Percentiles rank a stretch among this genome's conserved stretches.
These are phyloP conservation scores for Nevesoporus exiguus DNA, from an alignment of 768 basidiomycete genomes.

Conservation along the genomic window DNA sequence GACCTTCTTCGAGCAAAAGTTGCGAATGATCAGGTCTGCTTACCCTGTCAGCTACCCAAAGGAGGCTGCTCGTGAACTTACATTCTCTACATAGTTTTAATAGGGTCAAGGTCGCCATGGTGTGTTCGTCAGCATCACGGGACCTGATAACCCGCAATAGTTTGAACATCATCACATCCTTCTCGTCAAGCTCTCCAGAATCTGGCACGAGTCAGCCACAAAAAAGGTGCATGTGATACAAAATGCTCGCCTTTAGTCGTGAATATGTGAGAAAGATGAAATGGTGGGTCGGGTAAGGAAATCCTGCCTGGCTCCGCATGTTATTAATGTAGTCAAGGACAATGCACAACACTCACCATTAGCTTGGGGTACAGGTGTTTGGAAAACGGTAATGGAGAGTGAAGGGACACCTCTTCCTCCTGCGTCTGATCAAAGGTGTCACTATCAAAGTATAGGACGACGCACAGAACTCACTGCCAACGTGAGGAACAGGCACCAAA, in stretches of 20 bases:
- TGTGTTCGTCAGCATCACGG: background rate
- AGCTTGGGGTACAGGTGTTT: no score
- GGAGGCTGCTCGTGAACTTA: background rate
- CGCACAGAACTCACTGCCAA: background rate
- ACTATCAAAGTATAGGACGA: no score
- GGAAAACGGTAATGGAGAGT: no score
- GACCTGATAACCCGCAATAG: background rate
- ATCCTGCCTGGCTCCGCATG: no score
- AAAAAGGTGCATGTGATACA: background rate
- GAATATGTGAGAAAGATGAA: no score
- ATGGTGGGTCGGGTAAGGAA: no score
- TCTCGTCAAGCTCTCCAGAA: background rate
- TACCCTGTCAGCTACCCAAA: background rate
- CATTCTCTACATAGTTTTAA: slow-evolving; percentile 11
- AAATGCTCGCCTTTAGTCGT: background rate
- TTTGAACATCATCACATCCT: background rate
- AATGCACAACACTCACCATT: background rate
- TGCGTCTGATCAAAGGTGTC: no score
- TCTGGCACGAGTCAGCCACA: background rate
- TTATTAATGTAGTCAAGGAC: no score
- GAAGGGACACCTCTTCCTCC: no score
- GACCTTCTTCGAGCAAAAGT: background rate
- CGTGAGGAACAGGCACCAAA: background rate
- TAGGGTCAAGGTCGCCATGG: slow-evolving; percentile 3
- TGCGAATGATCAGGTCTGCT: background rate